phyloP scores from a whole-genome alignment of 495 filamentous ascomycete genomes.

The Hyphodiscus hymeniophilus region DNA sequence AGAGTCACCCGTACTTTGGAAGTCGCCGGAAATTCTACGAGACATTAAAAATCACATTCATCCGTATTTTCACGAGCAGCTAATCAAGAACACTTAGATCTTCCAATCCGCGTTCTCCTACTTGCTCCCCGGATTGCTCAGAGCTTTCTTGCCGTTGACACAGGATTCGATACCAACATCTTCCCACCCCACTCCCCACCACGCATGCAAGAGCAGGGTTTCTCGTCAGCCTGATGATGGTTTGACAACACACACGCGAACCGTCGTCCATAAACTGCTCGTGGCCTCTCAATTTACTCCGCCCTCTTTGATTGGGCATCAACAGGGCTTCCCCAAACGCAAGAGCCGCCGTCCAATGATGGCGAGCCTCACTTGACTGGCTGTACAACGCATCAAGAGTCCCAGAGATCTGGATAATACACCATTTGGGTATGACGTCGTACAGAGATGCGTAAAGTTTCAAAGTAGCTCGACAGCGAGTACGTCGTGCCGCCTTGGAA shows the following conservation, averaged over 20 bases:
- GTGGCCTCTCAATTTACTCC: slow-evolving; percentile 4
- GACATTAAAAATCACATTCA: too few species aligned
- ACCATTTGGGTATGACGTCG: slow-evolving; percentile 18
- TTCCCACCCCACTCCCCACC: neutral
- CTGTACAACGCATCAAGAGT: slow-evolving; percentile 20
- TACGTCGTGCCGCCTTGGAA: slow-evolving; percentile 6
- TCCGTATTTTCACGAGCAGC: too few species aligned
- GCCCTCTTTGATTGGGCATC: slow-evolving; percentile 21
- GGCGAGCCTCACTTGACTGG: slow-evolving; percentile 10
- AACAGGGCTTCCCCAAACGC: slow-evolving; percentile 16
- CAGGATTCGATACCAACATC: too few species aligned
- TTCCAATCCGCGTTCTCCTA: too few species aligned
- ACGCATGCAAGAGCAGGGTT: slow-evolving; percentile 1
- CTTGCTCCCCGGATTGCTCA: too few species aligned
- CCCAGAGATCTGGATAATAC: slow-evolving; percentile 10
- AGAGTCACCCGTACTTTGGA: too few species aligned
- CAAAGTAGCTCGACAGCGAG: slow-evolving; percentile 1
- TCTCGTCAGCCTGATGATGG: slow-evolving; percentile 6
- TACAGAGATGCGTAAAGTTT: slow-evolving; percentile 11
- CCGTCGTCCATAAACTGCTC: neutral
- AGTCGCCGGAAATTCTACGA: too few species aligned
- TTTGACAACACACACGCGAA: slow-evolving; percentile 3
- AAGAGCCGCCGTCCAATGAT: slow-evolving; percentile 14
- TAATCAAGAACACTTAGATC: too few species aligned
- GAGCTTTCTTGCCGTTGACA: too few species aligned